Evolutionary conservation across 768 basidiomycete species (phyloP).

Genomic region (Pleurotus tuoliensis): DNA sequence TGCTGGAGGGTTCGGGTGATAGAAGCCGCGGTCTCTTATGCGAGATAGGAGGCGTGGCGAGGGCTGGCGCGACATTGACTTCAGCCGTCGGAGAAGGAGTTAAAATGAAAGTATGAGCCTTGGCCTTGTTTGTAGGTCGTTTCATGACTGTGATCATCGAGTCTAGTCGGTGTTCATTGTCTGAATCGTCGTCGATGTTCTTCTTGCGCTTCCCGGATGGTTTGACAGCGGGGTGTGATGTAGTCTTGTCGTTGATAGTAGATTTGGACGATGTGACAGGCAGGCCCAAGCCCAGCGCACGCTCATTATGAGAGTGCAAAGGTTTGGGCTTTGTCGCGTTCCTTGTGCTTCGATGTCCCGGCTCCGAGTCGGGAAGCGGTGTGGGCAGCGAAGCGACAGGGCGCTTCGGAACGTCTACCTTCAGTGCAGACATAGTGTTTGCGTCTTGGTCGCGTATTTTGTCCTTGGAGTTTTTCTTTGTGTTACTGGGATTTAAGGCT

Average conservation of each 20-base stretch:
- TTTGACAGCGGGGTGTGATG: background rate
- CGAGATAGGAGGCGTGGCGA: constrained; percentile 6
- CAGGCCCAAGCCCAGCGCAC: background rate
- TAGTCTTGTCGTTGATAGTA: background rate
- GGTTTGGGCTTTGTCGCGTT: background rate
- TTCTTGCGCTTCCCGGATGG: constrained; percentile 23
- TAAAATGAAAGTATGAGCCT: background rate
- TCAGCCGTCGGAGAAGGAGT: background rate
- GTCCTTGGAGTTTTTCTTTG: background rate
- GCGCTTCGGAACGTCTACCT: background rate
- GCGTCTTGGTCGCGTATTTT: background rate
- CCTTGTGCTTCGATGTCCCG: background rate
- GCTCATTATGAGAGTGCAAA: background rate
- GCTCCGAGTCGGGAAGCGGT: background rate
- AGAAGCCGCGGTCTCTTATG: constrained; percentile 37
- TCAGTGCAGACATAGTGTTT: background rate
- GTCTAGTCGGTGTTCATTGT: constrained; percentile 20
- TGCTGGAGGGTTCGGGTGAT: constrained; percentile 21
- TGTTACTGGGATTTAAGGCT: background rate
- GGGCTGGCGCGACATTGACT: constrained; percentile 7
- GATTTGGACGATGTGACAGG: background rate
- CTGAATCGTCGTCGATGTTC: constrained; percentile 35
- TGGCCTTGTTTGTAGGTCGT: constrained; percentile 11
- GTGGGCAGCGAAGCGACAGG: background rate
- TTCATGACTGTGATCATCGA: constrained; percentile 26